phyloP scores from a whole-genome alignment of 495 filamentous ascomycete genomes.

The Hyaloscypha hepaticicola region DNA sequence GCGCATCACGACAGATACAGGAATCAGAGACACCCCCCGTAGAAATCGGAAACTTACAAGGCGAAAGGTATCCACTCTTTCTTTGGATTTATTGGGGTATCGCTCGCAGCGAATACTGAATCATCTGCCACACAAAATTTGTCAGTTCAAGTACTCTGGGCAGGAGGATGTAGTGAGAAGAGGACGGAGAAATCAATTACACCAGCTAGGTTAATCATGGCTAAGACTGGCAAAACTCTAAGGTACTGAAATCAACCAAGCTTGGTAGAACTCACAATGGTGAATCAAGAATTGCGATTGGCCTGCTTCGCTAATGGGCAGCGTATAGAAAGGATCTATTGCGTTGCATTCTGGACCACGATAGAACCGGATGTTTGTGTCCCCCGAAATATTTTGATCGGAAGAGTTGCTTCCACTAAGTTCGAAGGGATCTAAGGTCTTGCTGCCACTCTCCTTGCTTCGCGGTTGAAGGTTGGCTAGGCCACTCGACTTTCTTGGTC shows the following conservation, averaged over 20 bases:
- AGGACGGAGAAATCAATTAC: too few species aligned
- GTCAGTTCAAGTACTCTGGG: neutral
- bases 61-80: constrained; percentile 15
- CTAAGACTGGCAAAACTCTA: too few species aligned
- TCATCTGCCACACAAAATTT: neutral
- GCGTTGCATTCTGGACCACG: neutral
- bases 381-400: neutral
- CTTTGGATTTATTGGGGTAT: neutral
- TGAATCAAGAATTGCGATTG: constrained; percentile 3
- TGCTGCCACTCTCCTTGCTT: neutral
- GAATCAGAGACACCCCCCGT: too few species aligned
- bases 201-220: too few species aligned
- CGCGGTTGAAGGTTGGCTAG: neutral
- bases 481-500: neutral
- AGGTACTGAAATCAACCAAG: too few species aligned
- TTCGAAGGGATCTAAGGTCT: neutral
- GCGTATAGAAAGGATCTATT: constrained; percentile 3
- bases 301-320: neutral
- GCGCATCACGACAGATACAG: too few species aligned
- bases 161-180: too few species aligned
- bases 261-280: constrained; percentile 10
- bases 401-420: neutral
- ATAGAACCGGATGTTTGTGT: neutral
- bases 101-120: neutral
- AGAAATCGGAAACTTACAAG: too few species aligned